These are phyloP conservation scores for Mycena filopes DNA, from an alignment of 768 basidiomycete species.

Conservation along the genomic window DNA sequence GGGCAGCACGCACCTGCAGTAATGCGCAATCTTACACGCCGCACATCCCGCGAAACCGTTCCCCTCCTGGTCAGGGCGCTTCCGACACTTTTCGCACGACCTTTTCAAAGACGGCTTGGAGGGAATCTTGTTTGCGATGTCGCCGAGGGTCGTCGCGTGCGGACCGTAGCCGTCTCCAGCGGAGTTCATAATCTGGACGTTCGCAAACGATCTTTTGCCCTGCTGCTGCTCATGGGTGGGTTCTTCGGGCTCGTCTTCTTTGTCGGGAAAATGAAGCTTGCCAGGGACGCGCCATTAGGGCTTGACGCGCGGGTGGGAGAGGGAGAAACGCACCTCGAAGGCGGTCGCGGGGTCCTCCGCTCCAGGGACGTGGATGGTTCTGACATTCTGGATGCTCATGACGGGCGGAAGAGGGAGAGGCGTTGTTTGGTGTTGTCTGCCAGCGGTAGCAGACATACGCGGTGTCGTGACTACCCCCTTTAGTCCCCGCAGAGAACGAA, in stretches of 20 bases:
- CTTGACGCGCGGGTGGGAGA: no score
- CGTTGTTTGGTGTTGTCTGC: no score
- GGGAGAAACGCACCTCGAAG: no score
- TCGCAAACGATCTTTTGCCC: not conserved
- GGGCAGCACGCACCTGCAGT: conserved; percentile 24
- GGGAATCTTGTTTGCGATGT: conserved; percentile 28
- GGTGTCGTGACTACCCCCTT: no score
- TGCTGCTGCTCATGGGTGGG: no score
- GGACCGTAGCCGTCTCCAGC: conserved; percentile 22
- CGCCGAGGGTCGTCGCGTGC: conserved; percentile 24
- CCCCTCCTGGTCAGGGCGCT: conserved; percentile 23
- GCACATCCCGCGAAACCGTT: conserved; percentile 9
- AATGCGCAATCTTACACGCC: conserved; percentile 19
- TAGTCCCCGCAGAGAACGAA: no score
- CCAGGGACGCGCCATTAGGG: not conserved
- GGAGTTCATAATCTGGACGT: not conserved
- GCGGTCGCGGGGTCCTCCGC: no score
- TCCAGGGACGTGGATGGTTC: no score
- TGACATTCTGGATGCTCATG: no score
- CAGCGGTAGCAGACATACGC: no score
- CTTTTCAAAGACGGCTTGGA: conserved; percentile 24
- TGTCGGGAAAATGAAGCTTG: no score
- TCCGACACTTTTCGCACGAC: conserved; percentile 25
- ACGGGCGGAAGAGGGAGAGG: not conserved
- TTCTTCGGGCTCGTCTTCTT: no score